A percentile compares a stretch with the other conserved stretches of the same genome.
Conservation (phyloP, 208 protist genomes). For the Trypanosoma avium region DNA sequence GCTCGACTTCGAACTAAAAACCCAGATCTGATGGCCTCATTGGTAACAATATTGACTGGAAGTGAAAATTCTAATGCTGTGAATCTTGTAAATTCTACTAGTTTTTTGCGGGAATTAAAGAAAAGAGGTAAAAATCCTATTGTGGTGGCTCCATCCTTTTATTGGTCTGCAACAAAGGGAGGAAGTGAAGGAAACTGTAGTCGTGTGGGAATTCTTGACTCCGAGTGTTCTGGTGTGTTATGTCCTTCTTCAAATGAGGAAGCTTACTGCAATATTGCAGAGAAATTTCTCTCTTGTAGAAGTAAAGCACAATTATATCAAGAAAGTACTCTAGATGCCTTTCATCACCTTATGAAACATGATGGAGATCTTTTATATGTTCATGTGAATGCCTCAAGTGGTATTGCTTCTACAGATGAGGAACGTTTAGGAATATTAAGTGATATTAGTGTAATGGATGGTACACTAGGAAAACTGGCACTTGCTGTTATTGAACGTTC, state of each 20-base stretch:
- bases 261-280: constrained; percentile 62
- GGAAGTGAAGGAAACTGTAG: constrained; percentile 18
- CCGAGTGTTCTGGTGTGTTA: constrained; percentile 41
- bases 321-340: constrained; percentile 42
- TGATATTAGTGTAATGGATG: constrained; percentile 72
- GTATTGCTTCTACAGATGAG: constrained; percentile 6
- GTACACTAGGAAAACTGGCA: constrained; percentile 49
- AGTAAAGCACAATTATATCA: constrained; percentile 45
- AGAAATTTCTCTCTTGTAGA: constrained; percentile 56
- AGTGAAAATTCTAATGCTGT: constrained; percentile 11
- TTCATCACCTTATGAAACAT: constrained; percentile 33
- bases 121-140: constrained; percentile 30
- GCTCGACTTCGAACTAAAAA: constrained; percentile 21
- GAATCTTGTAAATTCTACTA: constrained; percentile 36
- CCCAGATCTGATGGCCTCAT: constrained; percentile 5
- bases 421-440: constrained; percentile 35
- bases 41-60: constrained; percentile 67
- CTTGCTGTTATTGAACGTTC: constrained; percentile 48
- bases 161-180: constrained; percentile 36
- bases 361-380: constrained; percentile 62
- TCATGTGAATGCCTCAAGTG: constrained; percentile 34
- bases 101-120: constrained; percentile 53
- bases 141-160: constrained; percentile 48
- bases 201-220: constrained; percentile 55
- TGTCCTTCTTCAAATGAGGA: constrained; percentile 27